Conservation (phyloP, 257 asterid genomes). For the Lycium barbarum region DNA sequence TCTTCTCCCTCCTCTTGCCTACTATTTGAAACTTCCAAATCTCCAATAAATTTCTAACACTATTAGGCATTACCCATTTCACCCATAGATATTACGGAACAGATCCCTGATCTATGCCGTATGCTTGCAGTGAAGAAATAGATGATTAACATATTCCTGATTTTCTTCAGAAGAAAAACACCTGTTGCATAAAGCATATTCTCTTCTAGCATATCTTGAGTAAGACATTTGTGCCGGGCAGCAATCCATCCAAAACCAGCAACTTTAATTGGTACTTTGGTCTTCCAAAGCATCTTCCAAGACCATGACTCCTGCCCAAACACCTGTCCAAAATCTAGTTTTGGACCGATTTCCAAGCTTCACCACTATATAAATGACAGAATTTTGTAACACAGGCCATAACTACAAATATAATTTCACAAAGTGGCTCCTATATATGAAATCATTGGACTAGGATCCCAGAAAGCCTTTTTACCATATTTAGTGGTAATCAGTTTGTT, state of each 20-base stretch:
- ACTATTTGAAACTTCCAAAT: background rate
- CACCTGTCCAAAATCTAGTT: background rate
- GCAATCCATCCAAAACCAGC: conserved; percentile 2
- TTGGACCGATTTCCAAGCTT: background rate
- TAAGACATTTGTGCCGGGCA: background rate
- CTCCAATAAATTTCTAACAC: background rate
- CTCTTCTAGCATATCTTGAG: background rate
- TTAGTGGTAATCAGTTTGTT: background rate
- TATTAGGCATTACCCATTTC: background rate
- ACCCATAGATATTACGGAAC: background rate
- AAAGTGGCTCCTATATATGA: background rate
- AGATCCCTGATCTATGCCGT: background rate
- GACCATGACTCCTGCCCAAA: conserved; percentile 16
- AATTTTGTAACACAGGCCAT: background rate
- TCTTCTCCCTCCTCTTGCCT: background rate
- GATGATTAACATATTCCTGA: background rate
- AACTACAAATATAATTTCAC: background rate
- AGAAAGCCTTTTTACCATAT: background rate
- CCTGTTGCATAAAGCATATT: too few species aligned
- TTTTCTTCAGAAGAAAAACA: background rate
- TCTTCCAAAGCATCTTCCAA: conserved; percentile 12
- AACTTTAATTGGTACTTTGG: background rate
- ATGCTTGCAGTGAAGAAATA: background rate
- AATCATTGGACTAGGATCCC: background rate
- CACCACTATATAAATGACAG: background rate